These are phyloP conservation scores for Paramecium tetraurelia DNA, from an alignment of 73 alveolate genomes.

Conservation along the genomic window DNA sequence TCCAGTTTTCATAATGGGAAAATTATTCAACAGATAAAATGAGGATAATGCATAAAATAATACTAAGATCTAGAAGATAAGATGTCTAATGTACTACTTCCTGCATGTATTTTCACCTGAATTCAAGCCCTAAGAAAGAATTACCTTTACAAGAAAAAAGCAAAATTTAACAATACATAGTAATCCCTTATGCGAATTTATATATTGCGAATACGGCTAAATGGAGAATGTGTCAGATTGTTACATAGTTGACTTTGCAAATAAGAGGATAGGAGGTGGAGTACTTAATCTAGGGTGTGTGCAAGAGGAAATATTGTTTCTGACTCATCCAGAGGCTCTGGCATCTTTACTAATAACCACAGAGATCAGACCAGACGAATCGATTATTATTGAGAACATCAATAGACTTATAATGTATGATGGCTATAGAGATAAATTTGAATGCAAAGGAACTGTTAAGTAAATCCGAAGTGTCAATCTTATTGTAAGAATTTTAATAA, in stretches of 20 bases:
- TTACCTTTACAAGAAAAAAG: not conserved
- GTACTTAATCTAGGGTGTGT: conserved; percentile 83
- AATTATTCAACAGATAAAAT: not conserved
- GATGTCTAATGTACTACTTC: not conserved
- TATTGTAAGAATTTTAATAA: not conserved
- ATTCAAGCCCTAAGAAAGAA: not conserved
- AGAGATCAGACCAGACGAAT: conserved; percentile 82
- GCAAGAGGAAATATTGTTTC: conserved; percentile 93
- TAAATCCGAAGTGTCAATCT: conserved; percentile 11
- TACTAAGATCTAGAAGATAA: not conserved
- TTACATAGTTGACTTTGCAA: conserved; percentile 91
- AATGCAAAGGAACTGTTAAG: conserved; percentile 65
- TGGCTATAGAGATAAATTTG: conserved; percentile 76
- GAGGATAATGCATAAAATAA: not conserved
- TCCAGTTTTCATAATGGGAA: not conserved
- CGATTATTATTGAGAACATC: conserved; percentile 81
- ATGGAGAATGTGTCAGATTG: conserved; percentile 69
- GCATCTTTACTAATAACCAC: conserved; percentile 79
- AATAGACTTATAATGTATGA: conserved; percentile 72
- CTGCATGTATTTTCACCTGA: not conserved
- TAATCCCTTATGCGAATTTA: not conserved
- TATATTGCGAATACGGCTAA: not conserved
- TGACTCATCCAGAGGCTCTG: conserved; percentile 79
- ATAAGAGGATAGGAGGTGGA: conserved; percentile 94
- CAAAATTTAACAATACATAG: not conserved